Evolutionary conservation across 768 basidiomycete species (phyloP), one percentile per base, ranked within the genome.

Genomic region (Chalciporus sphaerocephalus): DNA sequence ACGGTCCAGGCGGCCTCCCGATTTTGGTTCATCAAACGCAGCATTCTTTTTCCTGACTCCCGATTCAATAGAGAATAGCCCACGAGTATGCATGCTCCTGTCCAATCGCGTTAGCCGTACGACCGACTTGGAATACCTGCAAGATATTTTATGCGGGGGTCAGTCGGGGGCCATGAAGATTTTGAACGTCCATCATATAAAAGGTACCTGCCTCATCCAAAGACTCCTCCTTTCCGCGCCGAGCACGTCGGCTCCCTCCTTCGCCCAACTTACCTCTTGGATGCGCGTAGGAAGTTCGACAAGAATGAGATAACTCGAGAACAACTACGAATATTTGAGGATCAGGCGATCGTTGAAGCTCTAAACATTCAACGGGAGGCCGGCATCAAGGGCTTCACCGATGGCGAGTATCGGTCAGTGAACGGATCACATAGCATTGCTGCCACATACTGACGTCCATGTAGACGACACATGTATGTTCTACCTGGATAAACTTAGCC

Each of bases 201-300:
- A n/a, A n/a, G n/a, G n/a, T n/a, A n/a, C n/a, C n/a, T n/a, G n/a
- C n/a, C n/a, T n/a, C n/a, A n/a, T n/a, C n/a, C n/a, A n/a, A n/a
- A 63, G 25, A 46, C 36, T n/a, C 74, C 73, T 4, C 74, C 73
- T 20, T 73, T 72, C 60, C 67, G 72, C 18, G 72, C 73, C 13
- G 73, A 74, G 43, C 74, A 74, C 50, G 48, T 73, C 8, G 74
- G 74, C 27, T 74, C 72, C 6, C 58, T 75, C 25, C 72, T 73
- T 44, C 68, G 74, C 6, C 74, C 74, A 18, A 45, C 51, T 5
- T 53, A 61, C 43, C 67, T 74, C 11, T 68, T 74, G 16, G 52
- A 68, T 37, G 69, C 66, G 44, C 63, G 71, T 22, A 61, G 37
- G 25, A 56, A 61, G 28, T 65, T 68, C 39, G 72, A 73, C 30